Evolutionary conservation across 257 asterid genomes (phyloP).

Genomic region (Craterostigma plantagineum): DNA sequence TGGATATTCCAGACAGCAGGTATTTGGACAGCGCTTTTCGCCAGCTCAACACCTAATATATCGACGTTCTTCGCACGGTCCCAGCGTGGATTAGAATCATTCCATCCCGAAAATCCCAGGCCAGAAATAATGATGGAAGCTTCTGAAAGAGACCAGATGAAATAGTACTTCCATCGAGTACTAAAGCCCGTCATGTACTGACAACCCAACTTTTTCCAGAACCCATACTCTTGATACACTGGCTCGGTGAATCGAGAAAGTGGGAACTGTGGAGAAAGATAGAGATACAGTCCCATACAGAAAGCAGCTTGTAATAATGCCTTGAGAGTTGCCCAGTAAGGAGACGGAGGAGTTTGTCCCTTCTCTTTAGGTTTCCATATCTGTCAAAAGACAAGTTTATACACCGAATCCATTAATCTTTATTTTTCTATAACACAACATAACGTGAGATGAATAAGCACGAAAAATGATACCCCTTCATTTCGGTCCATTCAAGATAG

Average conservation of each 20-base stretch:
- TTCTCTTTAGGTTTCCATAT: conserved; percentile 56
- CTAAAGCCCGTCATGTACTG: conserved; percentile 90
- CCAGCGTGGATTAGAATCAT: conserved; percentile 52
- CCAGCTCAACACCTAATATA: conserved; percentile 77
- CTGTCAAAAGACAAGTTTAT: conserved; percentile 23
- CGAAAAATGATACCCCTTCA: background rate
- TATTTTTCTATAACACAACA: background rate
- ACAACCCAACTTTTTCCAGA: conserved; percentile 57
- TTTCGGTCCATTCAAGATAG: conserved; percentile 3
- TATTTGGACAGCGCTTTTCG: conserved; percentile 74
- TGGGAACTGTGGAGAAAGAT: conserved; percentile 72
- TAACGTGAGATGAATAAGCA: background rate
- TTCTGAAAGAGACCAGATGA: conserved; percentile 96
- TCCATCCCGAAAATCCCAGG: conserved; percentile 95
- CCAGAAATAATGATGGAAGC: conserved; percentile 86
- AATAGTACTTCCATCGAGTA: conserved; percentile 96
- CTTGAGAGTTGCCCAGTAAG: conserved; percentile 65
- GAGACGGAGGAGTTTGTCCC: conserved; percentile 51
- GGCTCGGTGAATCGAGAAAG: conserved; percentile 72
- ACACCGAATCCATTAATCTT: conserved; percentile 6
- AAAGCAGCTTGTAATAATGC: conserved; percentile 75
- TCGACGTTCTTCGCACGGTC: conserved; percentile 95
- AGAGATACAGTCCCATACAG: conserved; percentile 86
- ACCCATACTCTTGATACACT: conserved; percentile 67
- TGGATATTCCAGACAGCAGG: conserved; percentile 97